phyloP scores from a whole-genome alignment of 202 grass and related monocot genomes.

The Elaeis oleifera region DNA sequence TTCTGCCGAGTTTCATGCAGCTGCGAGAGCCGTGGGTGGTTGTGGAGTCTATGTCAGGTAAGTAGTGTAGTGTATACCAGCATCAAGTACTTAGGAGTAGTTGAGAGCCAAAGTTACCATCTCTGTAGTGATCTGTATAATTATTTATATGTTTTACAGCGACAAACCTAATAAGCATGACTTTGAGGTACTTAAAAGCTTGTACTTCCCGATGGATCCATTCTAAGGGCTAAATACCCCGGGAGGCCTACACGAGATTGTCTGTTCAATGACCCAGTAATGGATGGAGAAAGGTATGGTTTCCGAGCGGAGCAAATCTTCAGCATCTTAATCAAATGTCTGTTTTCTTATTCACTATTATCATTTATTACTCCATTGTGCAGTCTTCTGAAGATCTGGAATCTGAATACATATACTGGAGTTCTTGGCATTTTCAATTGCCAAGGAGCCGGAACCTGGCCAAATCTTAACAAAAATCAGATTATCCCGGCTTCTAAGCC shows the following conservation, averaged over 20 bases:
- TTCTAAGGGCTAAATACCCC: conserved; percentile 24
- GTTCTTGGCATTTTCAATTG: conserved; percentile 25
- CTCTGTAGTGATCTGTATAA: too few relatives aligned
- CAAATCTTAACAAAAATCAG: neutral
- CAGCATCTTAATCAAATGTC: too few relatives aligned
- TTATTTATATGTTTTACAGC: conserved; percentile 1
- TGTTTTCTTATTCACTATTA: neutral
- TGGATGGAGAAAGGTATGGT: conserved; percentile 23
- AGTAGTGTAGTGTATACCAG: too few relatives aligned
- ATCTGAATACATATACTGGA: conserved; percentile 21
- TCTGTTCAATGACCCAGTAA: conserved; percentile 22
- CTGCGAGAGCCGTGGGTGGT: conserved; percentile 24
- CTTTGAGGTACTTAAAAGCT: conserved; percentile 27
- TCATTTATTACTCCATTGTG: neutral
- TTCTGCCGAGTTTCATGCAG: conserved; percentile 28
- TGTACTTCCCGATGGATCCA: conserved; percentile 21
- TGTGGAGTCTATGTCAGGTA: conserved; percentile 27
- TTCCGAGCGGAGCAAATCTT: too few relatives aligned
- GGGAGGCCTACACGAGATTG: conserved; percentile 28
- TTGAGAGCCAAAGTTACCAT: too few relatives aligned
- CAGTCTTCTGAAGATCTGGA: conserved; percentile 32
- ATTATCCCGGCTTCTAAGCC: neutral
- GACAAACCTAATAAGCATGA: conserved; percentile 29
- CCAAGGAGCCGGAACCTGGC: conserved; percentile 24
- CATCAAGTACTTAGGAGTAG: too few relatives aligned